Base-by-base conservation (phyloP, 2,329 filamentous ascomycete species). In the Cladosporium colombiae region DNA sequence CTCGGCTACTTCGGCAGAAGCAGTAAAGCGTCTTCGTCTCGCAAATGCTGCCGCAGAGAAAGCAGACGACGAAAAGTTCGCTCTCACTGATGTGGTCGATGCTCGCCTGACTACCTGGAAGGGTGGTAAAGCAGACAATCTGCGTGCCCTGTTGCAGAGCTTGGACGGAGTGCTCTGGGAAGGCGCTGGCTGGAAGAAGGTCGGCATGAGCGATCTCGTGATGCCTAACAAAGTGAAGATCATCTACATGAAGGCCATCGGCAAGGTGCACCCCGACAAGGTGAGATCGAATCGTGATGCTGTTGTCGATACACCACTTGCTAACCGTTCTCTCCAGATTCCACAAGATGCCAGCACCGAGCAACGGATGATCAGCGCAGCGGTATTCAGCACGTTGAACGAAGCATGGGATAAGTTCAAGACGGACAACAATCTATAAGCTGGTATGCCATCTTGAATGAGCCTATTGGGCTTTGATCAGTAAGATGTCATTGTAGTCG, bases 221-320 rank as follows among this genome's bases (percentile, higher is more conserved):
- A 86, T 97, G 85, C 89, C 93, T 37, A 93, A 91, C 71, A 97
- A 94, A 83, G 95, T 98, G 77, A 99, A 99, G 86, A 90, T 99
- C 70, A 84, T 91, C 67, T 99, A 99, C 77, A 98, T 99, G 95
- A 97, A 97, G 86, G 95, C 94, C 6, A 98, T 99, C 84, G 92
- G 90, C 13, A 98, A 97, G 84, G 95, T 95, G 72, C 95, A 99
- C 84, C 95, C 95, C 67, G 95, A 99, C 78, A 99, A 99, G 90
- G 95, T 97, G 84, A 79, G 87, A 67, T 66, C 7, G n/a, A 10
- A n/a, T 4, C 13, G 35, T 8, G 16, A 50, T 40, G 27, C 6
- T 18, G 10, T 23, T 37, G 6, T 40, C 4, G 3, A 21, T 2
- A 18, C 18, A 46, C 16, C 14, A 2, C 14, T 46, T 31, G 21